Percentiles rank a stretch among this genome's conserved stretches.
Conservation (phyloP, 2,329 filamentous ascomycete species). For the Blastomyces gilchristii region DNA sequence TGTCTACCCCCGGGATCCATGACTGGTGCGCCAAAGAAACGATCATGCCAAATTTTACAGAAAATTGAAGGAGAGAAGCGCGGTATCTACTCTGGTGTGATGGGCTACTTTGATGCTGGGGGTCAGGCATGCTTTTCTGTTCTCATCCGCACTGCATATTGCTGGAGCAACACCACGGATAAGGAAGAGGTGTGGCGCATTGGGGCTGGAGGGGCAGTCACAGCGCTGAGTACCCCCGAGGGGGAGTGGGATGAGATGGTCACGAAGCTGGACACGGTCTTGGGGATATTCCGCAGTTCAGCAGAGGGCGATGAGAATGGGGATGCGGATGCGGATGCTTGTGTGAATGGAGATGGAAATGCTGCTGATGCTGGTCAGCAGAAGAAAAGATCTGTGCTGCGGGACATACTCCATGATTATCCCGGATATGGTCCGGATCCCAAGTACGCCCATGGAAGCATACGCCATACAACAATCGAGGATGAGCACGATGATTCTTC, state of each 20-base stretch:
- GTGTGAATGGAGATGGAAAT: background rate
- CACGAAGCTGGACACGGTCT: slow-evolving; percentile 51
- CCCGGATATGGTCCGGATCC: background rate
- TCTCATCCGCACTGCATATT: slow-evolving; percentile 70
- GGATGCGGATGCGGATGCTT: background rate
- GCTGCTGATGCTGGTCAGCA: background rate
- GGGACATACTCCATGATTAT: background rate
- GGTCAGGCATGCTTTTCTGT: slow-evolving; percentile 85
- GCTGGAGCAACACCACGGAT: slow-evolving; percentile 20
- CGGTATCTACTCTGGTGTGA: slow-evolving; percentile 74
- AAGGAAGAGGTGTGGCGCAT: slow-evolving; percentile 55
- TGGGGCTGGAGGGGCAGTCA: slow-evolving; percentile 84
- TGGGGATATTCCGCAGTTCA: slow-evolving; percentile 29
- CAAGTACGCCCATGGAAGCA: background rate
- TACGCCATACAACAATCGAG: background rate
- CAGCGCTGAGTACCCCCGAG: slow-evolving; percentile 66
- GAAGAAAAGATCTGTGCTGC: background rate
- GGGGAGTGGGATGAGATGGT: slow-evolving; percentile 88
- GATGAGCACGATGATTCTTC: background rate
- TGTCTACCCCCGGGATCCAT: slow-evolving; percentile 84
- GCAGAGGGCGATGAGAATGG: background rate
- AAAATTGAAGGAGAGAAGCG: slow-evolving; percentile 55
- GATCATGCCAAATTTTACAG: slow-evolving; percentile 72
- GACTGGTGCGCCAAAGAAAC: slow-evolving; percentile 91
- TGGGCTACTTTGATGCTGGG: slow-evolving; percentile 79